These are phyloP conservation scores for Thozetella sp. DNA, from an alignment of 495 filamentous ascomycete species.

Conservation along the genomic window DNA sequence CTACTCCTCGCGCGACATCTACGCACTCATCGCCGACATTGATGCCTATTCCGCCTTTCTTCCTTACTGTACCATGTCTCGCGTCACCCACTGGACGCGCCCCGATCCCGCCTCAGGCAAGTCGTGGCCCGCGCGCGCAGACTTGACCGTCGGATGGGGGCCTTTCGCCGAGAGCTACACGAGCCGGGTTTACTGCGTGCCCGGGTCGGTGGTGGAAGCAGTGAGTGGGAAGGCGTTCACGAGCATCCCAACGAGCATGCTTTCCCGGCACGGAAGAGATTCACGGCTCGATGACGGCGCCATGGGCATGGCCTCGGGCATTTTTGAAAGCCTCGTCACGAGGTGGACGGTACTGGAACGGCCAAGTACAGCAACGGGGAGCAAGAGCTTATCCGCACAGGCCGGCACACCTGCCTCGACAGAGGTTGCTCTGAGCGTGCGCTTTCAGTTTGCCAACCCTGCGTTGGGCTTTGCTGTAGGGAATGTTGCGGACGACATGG, in stretches of 20 bases:
- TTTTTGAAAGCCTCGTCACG: conserved; percentile 79
- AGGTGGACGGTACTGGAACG: conserved; percentile 66
- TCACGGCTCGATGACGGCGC: conserved; percentile 4
- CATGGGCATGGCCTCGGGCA: conserved; percentile 35
- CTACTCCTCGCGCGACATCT: conserved; percentile 70
- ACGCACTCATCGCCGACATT: conserved; percentile 82
- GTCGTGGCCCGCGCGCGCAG: conserved; percentile 70
- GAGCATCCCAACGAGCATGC: conserved; percentile 33
- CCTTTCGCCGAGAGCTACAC: conserved; percentile 81
- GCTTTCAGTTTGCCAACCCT: conserved; percentile 83
- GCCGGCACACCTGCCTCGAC: conserved; percentile 52
- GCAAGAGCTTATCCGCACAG: conserved; percentile 19
- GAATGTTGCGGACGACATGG: conserved; percentile 81
- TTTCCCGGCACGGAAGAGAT: conserved; percentile 32
- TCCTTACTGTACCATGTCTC: conserved; percentile 76
- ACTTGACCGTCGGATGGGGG: conserved; percentile 83
- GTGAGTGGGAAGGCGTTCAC: conserved; percentile 61
- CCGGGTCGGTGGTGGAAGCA: conserved; percentile 70
- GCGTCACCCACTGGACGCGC: conserved; percentile 61
- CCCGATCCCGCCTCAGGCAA: conserved; percentile 32
- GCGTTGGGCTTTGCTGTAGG: conserved; percentile 78
- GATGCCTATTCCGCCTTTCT: conserved; percentile 80
- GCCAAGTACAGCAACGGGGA: conserved; percentile 16
- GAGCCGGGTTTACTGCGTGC: conserved; percentile 73
- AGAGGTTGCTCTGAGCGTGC: conserved; percentile 72